A percentile compares a stretch with the other conserved stretches of the same genome.
Conservation (phyloP, 2,329 filamentous ascomycete species). For the Alternaria gansuensis region DNA sequence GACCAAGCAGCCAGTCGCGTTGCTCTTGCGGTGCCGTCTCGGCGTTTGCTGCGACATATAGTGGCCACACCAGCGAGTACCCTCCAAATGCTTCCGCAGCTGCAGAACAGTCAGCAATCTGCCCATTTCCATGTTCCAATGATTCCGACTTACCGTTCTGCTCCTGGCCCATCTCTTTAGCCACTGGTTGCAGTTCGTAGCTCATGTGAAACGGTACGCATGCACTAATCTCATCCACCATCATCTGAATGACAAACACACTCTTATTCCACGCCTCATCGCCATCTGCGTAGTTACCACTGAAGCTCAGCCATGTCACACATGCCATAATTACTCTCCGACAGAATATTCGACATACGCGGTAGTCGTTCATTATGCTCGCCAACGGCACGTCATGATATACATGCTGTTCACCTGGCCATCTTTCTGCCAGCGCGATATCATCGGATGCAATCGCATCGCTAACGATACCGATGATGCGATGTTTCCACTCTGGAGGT, state of each 20-base stretch:
- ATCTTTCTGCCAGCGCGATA: constrained; percentile 41
- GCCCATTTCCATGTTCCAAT: background rate
- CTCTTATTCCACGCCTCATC: constrained; percentile 30
- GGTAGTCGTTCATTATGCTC: constrained; percentile 54
- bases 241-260: constrained; percentile 46
- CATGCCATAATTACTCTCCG: constrained; percentile 52
- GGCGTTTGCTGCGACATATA: constrained; percentile 52
- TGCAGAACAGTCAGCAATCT: constrained; percentile 28
- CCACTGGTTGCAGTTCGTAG: constrained; percentile 50
- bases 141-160: constrained; percentile 41
- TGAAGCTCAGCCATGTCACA: constrained; percentile 39
- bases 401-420: constrained; percentile 53
- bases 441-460: constrained; percentile 38
- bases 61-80: constrained; percentile 54
- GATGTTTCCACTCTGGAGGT: constrained; percentile 48
- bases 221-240: constrained; percentile 53
- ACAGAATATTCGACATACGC: constrained; percentile 54
- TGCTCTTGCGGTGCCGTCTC: constrained; percentile 50
- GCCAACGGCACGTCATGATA: constrained; percentile 53
- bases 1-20: constrained; percentile 49
- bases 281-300: constrained; percentile 21
- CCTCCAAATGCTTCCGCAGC: constrained; percentile 53
- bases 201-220: constrained; percentile 53
- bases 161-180: constrained; percentile 47
- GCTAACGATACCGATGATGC: constrained; percentile 43